Evolutionary conservation across 176 grass and related monocot species (phyloP), one percentile per base, ranked within the genome.

Genomic region (Bolboschoenus planiculmis): DNA sequence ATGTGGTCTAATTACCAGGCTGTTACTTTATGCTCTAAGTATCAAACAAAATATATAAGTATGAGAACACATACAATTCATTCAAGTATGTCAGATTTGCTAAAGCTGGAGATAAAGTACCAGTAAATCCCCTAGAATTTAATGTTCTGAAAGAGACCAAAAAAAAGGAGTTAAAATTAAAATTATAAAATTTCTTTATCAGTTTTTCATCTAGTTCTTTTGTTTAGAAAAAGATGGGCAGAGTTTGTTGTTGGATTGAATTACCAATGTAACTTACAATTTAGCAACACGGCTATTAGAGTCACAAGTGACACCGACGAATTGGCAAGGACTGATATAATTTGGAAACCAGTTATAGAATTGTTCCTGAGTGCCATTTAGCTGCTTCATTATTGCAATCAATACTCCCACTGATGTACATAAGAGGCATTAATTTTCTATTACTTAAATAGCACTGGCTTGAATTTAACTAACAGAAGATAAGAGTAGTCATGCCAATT

Each of bases 81-180:
- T 23, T 83, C 76, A 89, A 82, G 60, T 70, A 56, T 27, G 65
- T 61, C 46, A 89, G 71, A 54, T 86, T 77, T 73, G 78, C 88
- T 70, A 89, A 83, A 78, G 56, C 77, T 89, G 88, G 80, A 34
- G 88, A 89, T 57, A 89, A 80, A 34, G 56, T 73, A 54, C 88
- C 88, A 66, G 58, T 89, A 62, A 89, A 89, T 83, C 88, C 88
- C 80, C 78, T 89, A 34, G 80, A 83, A 80, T 53, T 59, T 57
- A 89, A 83, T 48, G 70, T 70, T 85, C 87, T 89, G 83, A 85
- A 65, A 27, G 39, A 86, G 44, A n/a, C n/a, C n/a, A 29, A 75
- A 80, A 18, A 30, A 64, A 61, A 60, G 33, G 24, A 81, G 23
- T 81, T 29, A 29, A 11, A 61, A 63, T 21, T 29, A 42, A 27